phyloP scores from a whole-genome alignment of 805 yeast genomes.

The Candida fluviatilis region DNA sequence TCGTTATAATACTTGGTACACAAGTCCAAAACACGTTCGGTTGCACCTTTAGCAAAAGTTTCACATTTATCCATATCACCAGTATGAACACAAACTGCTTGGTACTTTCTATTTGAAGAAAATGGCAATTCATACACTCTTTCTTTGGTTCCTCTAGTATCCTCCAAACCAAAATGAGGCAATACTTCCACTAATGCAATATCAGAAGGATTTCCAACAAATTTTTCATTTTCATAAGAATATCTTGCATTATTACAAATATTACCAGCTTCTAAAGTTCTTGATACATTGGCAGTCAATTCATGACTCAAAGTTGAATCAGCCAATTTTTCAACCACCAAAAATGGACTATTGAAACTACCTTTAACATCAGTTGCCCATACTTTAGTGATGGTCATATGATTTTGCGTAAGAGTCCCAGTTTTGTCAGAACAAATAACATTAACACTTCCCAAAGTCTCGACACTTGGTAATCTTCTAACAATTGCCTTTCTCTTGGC shows the following conservation, averaged over 20 bases:
- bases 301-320: conserved; percentile 39
- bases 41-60: conserved; percentile 86
- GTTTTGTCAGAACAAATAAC: conserved; percentile 92
- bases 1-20: conserved; percentile 58
- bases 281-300: conserved; percentile 51
- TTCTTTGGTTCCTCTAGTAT: conserved; percentile 55
- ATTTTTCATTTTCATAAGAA: conserved; percentile 64
- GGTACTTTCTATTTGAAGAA: conserved; percentile 77
- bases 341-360: conserved; percentile 33
- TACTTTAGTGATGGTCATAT: conserved; percentile 80
- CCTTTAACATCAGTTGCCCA: conserved; percentile 68
- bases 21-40: conserved; percentile 62
- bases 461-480: conserved; percentile 90
- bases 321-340: conserved; percentile 45
- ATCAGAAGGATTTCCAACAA: conserved; percentile 92
- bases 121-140: conserved; percentile 78
- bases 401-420: conserved; percentile 78
- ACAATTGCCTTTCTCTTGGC: conserved; percentile 93
- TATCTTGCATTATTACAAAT: conserved; percentile 72
- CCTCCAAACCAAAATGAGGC: conserved; percentile 66
- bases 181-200: conserved; percentile 81
- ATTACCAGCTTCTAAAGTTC: conserved; percentile 61
- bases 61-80: conserved; percentile 56
- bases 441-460: conserved; percentile 90
- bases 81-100: conserved; percentile 72